These are phyloP conservation scores for Neurospora sp. DNA, from an alignment of 495 filamentous ascomycete genomes.

Conservation along the genomic window DNA sequence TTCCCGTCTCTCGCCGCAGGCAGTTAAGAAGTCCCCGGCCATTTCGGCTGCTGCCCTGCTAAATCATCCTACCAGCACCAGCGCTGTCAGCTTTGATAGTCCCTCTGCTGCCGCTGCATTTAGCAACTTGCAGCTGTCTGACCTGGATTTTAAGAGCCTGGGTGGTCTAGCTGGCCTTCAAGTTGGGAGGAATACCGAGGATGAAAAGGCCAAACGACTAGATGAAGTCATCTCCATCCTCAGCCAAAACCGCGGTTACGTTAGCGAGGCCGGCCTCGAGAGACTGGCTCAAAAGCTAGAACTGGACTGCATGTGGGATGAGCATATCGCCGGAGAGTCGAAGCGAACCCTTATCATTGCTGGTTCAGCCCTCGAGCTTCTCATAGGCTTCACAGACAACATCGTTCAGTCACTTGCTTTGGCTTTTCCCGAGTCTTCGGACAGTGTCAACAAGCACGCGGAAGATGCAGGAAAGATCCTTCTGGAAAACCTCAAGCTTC, in stretches of 20 bases:
- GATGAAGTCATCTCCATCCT: conserved; percentile 39
- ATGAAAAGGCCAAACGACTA: conserved; percentile 46
- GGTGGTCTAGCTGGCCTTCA: conserved; percentile 13
- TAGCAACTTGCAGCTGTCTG: conserved; percentile 34
- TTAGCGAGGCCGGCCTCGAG: conserved; percentile 76
- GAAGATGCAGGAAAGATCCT: conserved; percentile 43
- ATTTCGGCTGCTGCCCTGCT: conserved; percentile 27
- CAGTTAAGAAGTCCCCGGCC: conserved; percentile 44
- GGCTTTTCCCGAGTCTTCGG: conserved; percentile 35
- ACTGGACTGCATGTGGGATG: conserved; percentile 65
- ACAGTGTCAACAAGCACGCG: conserved; percentile 39
- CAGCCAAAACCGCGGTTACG: conserved; percentile 37
- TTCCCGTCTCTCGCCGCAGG: conserved; percentile 42
- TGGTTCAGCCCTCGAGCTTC: conserved; percentile 49
- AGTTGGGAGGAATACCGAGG: conserved; percentile 39
- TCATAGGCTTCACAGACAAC: conserved; percentile 42
- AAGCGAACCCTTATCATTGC: conserved; percentile 58
- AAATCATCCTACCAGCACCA: conserved; percentile 24
- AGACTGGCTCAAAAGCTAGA: conserved; percentile 59
- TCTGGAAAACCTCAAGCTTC: conserved; percentile 40
- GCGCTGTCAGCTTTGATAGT: conserved; percentile 41
- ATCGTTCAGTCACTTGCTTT: conserved; percentile 39
- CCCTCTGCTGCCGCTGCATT: conserved; percentile 42
- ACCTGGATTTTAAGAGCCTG: conserved; percentile 32
- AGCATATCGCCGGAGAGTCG: conserved; percentile 31